phyloP scores from a whole-genome alignment of 768 basidiomycete genomes.

The Psilocybe azurescens region DNA sequence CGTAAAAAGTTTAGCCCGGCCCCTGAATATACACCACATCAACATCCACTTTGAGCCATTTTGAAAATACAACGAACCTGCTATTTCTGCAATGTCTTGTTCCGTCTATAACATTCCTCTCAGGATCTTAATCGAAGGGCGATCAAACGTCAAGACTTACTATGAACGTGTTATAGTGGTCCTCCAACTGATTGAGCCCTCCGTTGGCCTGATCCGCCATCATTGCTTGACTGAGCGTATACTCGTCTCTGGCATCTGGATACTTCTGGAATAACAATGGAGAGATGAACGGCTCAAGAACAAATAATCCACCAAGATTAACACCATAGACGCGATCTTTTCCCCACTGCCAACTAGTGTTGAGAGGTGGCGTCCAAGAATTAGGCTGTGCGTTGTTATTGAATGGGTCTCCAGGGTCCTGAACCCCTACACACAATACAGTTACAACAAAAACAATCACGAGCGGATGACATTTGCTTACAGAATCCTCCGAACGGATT shows the following conservation, averaged over 20 bases:
- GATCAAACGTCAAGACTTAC: conserved; percentile 43
- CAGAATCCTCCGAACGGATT: conserved; percentile 76
- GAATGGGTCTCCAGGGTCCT: conserved; percentile 69
- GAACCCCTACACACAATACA: conserved; percentile 46
- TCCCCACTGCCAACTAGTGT: conserved; percentile 71
- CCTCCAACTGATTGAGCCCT: conserved; percentile 64
- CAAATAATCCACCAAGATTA: conserved; percentile 77
- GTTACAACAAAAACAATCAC: conserved; percentile 1
- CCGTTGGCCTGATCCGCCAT: conserved; percentile 61
- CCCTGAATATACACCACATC: conserved; percentile 26
- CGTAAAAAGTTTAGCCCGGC: conserved; percentile 88
- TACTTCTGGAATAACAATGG: conserved; percentile 68
- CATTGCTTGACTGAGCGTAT: conserved; percentile 70
- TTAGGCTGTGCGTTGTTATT: conserved; percentile 71
- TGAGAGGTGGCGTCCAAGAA: conserved; percentile 75
- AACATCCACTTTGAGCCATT: neutral
- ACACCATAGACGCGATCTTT: conserved; percentile 61
- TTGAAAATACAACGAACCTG: conserved; percentile 40
- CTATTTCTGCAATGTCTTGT: conserved; percentile 85
- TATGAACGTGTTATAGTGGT: conserved; percentile 84
- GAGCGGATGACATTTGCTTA: conserved; percentile 32
- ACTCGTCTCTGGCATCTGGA: conserved; percentile 63
- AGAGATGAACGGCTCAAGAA: conserved; percentile 77
- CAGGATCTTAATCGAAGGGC: neutral
- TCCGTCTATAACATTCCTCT: conserved; percentile 61